phyloP scores from a whole-genome alignment of 257 asterid genomes.

The Solanum raphanifolium region DNA sequence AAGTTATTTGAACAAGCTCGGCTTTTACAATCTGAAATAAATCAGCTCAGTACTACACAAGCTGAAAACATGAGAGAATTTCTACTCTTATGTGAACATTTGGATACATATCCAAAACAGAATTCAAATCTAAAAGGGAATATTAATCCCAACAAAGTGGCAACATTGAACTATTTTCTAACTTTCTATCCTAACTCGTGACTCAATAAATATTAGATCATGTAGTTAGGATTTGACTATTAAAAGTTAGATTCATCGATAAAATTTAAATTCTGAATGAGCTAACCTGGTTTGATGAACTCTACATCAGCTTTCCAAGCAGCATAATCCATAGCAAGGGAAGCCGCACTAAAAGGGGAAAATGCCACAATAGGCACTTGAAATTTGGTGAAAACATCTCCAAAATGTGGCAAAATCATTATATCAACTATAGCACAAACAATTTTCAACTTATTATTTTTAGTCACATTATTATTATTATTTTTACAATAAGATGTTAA shows the following conservation, averaged over 20 bases:
- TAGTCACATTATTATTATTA: slow-evolving; percentile 4
- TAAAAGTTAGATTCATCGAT: background rate
- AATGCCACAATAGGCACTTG: slow-evolving; percentile 36
- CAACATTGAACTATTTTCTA: background rate
- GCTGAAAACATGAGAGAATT: no score
- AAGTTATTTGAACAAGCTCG: no score
- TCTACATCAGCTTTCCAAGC: slow-evolving; percentile 42
- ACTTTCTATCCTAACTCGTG: background rate
- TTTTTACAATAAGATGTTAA: background rate
- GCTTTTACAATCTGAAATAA: no score
- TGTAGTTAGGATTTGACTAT: background rate
- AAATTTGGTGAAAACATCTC: slow-evolving; percentile 33
- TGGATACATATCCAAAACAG: no score
- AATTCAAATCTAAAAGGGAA: no score
- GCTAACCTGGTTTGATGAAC: slow-evolving; percentile 19
- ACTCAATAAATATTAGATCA: background rate
- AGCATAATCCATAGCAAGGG: slow-evolving; percentile 53
- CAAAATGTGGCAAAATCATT: slow-evolving; percentile 62
- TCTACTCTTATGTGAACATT: no score
- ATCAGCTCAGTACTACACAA: no score
- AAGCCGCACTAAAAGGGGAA: slow-evolving; percentile 57
- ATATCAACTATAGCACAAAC: slow-evolving; percentile 53
- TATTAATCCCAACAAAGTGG: no score
- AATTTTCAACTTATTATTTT: slow-evolving; percentile 17
- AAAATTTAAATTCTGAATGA: background rate